phyloP scores from a whole-genome alignment of 441 rosid genomes.

The Macaranga tanarius region DNA sequence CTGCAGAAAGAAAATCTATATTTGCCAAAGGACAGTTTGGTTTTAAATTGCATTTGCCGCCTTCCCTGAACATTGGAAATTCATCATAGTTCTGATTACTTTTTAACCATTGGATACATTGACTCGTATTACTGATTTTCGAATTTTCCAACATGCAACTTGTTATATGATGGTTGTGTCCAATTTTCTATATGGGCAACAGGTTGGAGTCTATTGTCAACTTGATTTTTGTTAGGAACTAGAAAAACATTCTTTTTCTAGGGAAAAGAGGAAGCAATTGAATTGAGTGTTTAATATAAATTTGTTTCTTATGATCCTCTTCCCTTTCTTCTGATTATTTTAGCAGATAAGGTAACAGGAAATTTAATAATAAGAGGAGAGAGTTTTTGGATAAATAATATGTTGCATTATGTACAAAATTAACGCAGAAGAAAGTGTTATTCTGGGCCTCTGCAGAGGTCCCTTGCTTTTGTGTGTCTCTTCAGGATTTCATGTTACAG shows the following conservation, averaged over 20 bases:
- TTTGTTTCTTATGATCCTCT: neutral
- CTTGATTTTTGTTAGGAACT: neutral
- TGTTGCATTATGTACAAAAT: neutral
- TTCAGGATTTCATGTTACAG: neutral
- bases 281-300: neutral
- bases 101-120: neutral
- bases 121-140: neutral
- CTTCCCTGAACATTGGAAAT: neutral
- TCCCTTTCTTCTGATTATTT: conserved; percentile 1
- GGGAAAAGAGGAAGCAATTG: neutral
- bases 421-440: neutral
- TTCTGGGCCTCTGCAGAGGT: neutral
- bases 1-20: neutral
- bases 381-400: neutral
- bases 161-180: neutral
- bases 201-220: neutral
- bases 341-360: neutral
- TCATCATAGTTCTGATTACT: no score
- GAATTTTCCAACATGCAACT: neutral
- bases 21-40: neutral
- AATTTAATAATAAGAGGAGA: neutral
- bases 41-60: neutral
- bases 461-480: neutral
- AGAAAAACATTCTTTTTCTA: neutral
- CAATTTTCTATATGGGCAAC: neutral